Percentiles rank a stretch among this genome's conserved stretches.
These are phyloP conservation scores for Polytrichum formosum DNA, from an alignment of 225 moss, liverwort and hornwort species.

Conservation along the genomic window DNA sequence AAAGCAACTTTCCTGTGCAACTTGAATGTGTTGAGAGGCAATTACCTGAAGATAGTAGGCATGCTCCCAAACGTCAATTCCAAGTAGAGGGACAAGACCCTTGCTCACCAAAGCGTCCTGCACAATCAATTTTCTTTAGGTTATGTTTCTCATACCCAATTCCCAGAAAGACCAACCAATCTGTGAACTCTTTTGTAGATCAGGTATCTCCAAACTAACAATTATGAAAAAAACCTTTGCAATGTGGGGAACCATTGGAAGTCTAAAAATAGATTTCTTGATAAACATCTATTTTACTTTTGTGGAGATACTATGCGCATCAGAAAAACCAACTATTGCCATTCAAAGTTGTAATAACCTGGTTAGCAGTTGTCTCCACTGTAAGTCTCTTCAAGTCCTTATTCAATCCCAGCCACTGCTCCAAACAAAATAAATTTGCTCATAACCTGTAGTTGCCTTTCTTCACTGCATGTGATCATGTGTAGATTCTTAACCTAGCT, in stretches of 20 bases:
- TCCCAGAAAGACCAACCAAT: constrained; percentile 11
- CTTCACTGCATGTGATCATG: too few relatives aligned
- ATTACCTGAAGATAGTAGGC: constrained; percentile 97
- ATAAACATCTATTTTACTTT: too few relatives aligned
- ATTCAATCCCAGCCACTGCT: constrained; percentile 90
- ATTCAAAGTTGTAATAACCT: constrained; percentile 34
- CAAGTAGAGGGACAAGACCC: constrained; percentile 82
- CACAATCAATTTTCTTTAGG: neutral
- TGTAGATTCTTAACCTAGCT: neutral
- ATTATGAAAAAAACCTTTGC: too few relatives aligned
- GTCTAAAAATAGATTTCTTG: too few relatives aligned
- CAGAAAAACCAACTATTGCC: too few relatives aligned
- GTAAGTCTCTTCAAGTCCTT: constrained; percentile 81
- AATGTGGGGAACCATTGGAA: too few relatives aligned
- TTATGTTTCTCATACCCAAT: neutral
- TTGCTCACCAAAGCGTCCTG: constrained; percentile 69
- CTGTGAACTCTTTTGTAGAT: constrained; percentile 2
- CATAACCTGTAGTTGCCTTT: constrained; percentile 4
- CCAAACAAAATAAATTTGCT: constrained; percentile 9
- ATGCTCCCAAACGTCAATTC: constrained; percentile 99
- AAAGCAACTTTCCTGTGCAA: too few relatives aligned
- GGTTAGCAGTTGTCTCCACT: constrained; percentile 83
- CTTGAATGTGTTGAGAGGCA: neutral
- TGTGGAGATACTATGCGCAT: too few relatives aligned
- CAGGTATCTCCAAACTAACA: neutral